These are phyloP conservation scores for Marsdenia floribunda DNA, from an alignment of 257 asterid species.

Conservation along the genomic window DNA sequence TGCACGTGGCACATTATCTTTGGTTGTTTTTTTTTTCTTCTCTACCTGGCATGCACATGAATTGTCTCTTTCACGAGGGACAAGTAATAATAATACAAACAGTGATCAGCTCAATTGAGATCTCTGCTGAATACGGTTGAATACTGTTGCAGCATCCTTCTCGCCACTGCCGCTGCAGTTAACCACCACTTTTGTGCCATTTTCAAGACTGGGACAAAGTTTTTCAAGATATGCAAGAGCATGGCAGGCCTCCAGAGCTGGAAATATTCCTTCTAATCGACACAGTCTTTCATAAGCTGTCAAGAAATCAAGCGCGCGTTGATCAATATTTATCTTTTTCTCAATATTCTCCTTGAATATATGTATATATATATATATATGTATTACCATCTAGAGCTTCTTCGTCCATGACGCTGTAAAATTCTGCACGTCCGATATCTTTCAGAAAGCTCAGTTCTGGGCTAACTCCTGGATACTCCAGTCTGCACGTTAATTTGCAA, in stretches of 20 bases:
- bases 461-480: constrained; percentile 77
- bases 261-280: constrained; percentile 62
- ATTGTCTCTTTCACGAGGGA: too few species aligned
- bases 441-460: constrained; percentile 74
- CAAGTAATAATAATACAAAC: too few species aligned
- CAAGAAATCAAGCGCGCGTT: not conserved
- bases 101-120: too few species aligned
- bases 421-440: constrained; percentile 66
- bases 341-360: not conserved
- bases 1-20: too few species aligned
- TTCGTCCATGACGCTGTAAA: constrained; percentile 42
- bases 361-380: not conserved
- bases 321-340: too few species aligned
- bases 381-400: constrained; percentile 65
- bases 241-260: constrained; percentile 74
- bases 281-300: constrained; percentile 52
- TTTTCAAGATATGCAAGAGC: constrained; percentile 61
- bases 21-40: too few species aligned
- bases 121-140: not conserved
- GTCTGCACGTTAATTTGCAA: constrained; percentile 25
- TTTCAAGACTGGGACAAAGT: constrained; percentile 44
- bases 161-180: constrained; percentile 78
- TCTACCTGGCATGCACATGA: too few species aligned
- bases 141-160: constrained; percentile 50
- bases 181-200: constrained; percentile 62